Evolutionary conservation across 1,284 basidiomycete genomes (phyloP).

Genomic region (Irpex sp.): DNA sequence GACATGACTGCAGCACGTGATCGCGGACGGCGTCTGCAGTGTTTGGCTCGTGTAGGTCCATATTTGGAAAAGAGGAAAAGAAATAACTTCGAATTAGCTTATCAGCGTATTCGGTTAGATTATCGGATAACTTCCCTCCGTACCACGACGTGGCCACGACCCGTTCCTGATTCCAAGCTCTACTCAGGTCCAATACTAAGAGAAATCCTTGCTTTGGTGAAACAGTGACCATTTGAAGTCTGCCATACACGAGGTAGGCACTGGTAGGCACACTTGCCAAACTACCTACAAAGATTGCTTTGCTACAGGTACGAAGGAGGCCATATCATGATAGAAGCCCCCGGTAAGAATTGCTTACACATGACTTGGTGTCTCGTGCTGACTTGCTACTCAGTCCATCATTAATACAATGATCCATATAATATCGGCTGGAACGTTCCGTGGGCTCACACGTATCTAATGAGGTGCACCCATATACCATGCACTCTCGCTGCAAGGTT

Average conservation of each 20-base stretch:
- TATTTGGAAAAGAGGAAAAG: constrained; percentile 6
- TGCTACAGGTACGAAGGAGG: constrained; percentile 1
- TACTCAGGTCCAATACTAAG: not conserved
- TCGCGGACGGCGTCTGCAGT: not conserved
- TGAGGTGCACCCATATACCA: not conserved
- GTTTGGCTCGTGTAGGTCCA: constrained; percentile 10
- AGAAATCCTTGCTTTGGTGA: not conserved
- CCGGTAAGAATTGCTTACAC: not conserved
- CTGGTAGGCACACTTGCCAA: not conserved
- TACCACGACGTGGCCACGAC: not conserved
- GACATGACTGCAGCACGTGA: constrained; percentile 10
- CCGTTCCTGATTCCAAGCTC: not conserved
- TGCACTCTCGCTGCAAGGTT: not conserved
- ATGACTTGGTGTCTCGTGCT: not conserved
- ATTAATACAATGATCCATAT: not conserved
- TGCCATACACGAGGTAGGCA: not conserved
- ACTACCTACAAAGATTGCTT: not conserved
- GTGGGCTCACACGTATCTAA: not conserved
- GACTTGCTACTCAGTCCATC: not conserved
- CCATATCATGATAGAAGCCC: not conserved
- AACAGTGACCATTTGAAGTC: not conserved
- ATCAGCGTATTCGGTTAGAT: not conserved
- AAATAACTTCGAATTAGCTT: not conserved
- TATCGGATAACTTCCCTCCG: not conserved
- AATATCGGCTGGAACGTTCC: not conserved